These are phyloP conservation scores for Diaporthe vexans DNA, from an alignment of 2,329 filamentous ascomycete genomes.

Conservation along the genomic window DNA sequence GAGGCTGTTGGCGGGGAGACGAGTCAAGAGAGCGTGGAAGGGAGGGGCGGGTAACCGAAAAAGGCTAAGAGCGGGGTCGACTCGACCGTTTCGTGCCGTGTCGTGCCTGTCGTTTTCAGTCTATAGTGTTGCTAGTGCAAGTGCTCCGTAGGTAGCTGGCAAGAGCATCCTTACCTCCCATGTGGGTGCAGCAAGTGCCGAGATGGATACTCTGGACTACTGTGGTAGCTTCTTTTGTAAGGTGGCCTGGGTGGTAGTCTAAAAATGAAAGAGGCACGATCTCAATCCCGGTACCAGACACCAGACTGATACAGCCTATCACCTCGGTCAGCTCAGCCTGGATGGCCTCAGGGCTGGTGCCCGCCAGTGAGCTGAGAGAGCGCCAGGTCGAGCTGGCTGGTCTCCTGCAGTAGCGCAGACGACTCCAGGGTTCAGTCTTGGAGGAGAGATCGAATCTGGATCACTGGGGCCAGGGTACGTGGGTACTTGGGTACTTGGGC, in stretches of 20 bases:
- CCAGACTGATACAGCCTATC: slow-evolving; percentile 14
- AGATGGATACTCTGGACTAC: slow-evolving; percentile 3
- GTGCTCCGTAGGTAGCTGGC: not conserved
- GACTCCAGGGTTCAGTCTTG: slow-evolving; percentile 29
- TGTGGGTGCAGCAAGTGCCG: slow-evolving; percentile 23
- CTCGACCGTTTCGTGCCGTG: not conserved
- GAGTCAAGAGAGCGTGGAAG: not conserved
- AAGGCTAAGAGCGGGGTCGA: slow-evolving; percentile 23
- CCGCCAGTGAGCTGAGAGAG: slow-evolving; percentile 45
- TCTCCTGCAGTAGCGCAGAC: slow-evolving; percentile 28
- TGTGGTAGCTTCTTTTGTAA: not conserved
- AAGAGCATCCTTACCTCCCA: slow-evolving; percentile 23
- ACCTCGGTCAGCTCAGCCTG: slow-evolving; percentile 40
- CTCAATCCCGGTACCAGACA: slow-evolving; percentile 1
- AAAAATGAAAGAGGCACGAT: not conserved
- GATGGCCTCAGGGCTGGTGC: slow-evolving; percentile 45
- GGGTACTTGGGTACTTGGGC: not conserved
- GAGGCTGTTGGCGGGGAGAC: slow-evolving; percentile 25
- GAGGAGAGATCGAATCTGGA: slow-evolving; percentile 15
- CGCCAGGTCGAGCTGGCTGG: slow-evolving; percentile 41
- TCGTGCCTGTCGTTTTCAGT: not conserved
- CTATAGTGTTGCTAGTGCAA: not conserved
- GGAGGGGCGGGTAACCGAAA: not conserved
- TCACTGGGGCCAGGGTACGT: not conserved
- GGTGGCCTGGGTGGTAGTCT: not conserved